These are phyloP conservation scores for Malania oleifera DNA, from an alignment of 164 flowering plant genomes.

Conservation along the genomic window DNA sequence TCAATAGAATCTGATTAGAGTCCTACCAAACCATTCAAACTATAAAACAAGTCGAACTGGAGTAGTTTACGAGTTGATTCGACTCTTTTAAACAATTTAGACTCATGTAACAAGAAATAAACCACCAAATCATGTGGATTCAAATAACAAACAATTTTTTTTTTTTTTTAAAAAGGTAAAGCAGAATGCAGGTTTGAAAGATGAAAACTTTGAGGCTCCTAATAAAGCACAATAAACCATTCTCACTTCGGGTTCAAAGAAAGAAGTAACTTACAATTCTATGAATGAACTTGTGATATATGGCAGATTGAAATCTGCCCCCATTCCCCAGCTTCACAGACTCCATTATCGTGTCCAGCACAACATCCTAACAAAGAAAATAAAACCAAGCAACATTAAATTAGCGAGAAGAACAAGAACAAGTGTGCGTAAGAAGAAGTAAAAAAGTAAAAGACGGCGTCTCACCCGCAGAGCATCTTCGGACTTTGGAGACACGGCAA, in stretches of 20 bases:
- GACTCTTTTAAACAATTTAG: too few relatives aligned
- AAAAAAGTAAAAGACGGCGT: background rate
- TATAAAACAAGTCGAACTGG: too few relatives aligned
- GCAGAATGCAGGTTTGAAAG: too few relatives aligned
- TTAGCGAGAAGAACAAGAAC: background rate
- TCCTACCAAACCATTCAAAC: too few relatives aligned
- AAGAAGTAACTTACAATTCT: conserved; percentile 50
- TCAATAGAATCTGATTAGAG: too few relatives aligned
- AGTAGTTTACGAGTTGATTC: too few relatives aligned
- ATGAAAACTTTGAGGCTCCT: background rate
- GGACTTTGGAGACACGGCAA: conserved; percentile 34
- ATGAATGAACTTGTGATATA: conserved; percentile 59
- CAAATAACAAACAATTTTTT: background rate
- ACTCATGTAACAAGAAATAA: background rate
- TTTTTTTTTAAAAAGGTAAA: too few relatives aligned
- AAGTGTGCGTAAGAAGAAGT: background rate
- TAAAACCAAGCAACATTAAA: background rate
- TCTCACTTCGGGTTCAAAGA: background rate
- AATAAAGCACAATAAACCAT: background rate
- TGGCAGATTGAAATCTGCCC: conserved; percentile 56
- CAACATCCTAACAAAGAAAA: conserved; percentile 49
- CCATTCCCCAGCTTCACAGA: conserved; percentile 67
- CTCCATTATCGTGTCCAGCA: conserved; percentile 83
- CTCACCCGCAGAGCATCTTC: conserved; percentile 55
- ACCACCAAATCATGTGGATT: background rate